Base-by-base conservation (phyloP, 2,329 filamentous ascomycete genomes). In the Plectosphaerella plurivora region DNA sequence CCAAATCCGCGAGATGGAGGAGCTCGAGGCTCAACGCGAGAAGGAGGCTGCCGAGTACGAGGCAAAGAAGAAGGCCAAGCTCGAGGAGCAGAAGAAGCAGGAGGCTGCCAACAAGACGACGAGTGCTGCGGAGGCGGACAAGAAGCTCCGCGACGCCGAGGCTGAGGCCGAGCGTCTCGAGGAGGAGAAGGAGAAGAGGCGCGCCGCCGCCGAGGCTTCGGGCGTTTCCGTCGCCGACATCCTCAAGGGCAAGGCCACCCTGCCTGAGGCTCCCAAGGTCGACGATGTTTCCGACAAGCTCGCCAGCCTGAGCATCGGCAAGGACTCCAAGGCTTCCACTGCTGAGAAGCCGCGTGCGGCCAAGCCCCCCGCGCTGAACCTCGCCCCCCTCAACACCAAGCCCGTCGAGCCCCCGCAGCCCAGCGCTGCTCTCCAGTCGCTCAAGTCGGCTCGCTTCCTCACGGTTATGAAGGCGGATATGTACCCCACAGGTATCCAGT, bases 381-480 rank as follows among this genome's bases (percentile, higher is more conserved):
- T 97, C 57, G 83, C 91, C 52, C 81, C 81, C n/a, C 73, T 87
- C 52, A 95, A 88, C 57, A 91, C 85, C 61, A 96, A 92, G 73
- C 77, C 88, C 37, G 83, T 96, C 22, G 93, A 99, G 74, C 88
- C 93, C 50, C 86, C 91, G 50, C 92, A 97, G 71, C 93, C 93
- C 15, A 97, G 91, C 58, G 91, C 94, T 54, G 93, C 92, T 56
- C 87, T 99, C 67, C 92, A 96, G 70, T 89, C 93, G 9, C 81
- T 99, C 57, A 93, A 94, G 74, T 93, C 91, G 16, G 90, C 94
- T 52, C 88, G 92, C 49, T 93, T 96, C 76, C 77, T 99, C 52
- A 83, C 87, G 48, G 84, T 93, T 57, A 84, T 92, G 58, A 86
- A 84, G 64, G 84, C 89, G 62, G 79, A 91, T 56, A 81, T 87